Evolutionary conservation across 371 early-diverging fungal genomes (phyloP), one percentile per base, ranked within the genome.

Genomic region (Chytridiales sp.): DNA sequence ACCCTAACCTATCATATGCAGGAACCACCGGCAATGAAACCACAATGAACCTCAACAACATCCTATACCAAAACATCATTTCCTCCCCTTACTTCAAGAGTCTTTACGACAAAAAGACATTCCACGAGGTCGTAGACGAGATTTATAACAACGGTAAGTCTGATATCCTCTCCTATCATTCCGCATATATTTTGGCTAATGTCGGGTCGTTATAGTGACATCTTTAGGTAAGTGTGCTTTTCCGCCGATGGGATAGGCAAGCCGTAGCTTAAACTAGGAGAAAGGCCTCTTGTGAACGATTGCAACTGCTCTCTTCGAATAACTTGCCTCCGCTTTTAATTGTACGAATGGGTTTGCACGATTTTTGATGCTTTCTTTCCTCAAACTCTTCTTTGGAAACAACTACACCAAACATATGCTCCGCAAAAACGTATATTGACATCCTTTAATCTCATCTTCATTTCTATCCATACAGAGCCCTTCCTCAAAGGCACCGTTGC

Each of bases 1-100:
- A 5, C 39, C n/a, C 11, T 11, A 9, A 38, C n/a, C n/a, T 38
- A 22, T 44, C 24, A 9, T 13, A 8, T 44, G 8, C 58, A 59
- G 88, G 87, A 47, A 89, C 90, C 22, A 82, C 82, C 73, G 91
- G 91, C 27, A 90, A 87, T 63, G 87, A 83, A 54, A 69, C 74
- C 44, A 90, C 87, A 29, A 93, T 91, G 92, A 93, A 93, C 69
- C 68, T 91, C 69, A 90, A 90, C 70, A 81, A 85, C 21, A 76
- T 91, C 9, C 58, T 74, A 11, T 65, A 56, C 22, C 62, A 44
- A 41, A 70, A 67, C 43, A 61, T 73, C 32, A 63, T 73, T 24
- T 22, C 68, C 0, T 58, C 59, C 21, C 68, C 68, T n/a, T 76
- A 76, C 62, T 76, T 76, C 65, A 72, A 73, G 50, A 34, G 54